Conservation (phyloP, 2,329 filamentous ascomycete genomes). For the Fusarium temperatum region DNA sequence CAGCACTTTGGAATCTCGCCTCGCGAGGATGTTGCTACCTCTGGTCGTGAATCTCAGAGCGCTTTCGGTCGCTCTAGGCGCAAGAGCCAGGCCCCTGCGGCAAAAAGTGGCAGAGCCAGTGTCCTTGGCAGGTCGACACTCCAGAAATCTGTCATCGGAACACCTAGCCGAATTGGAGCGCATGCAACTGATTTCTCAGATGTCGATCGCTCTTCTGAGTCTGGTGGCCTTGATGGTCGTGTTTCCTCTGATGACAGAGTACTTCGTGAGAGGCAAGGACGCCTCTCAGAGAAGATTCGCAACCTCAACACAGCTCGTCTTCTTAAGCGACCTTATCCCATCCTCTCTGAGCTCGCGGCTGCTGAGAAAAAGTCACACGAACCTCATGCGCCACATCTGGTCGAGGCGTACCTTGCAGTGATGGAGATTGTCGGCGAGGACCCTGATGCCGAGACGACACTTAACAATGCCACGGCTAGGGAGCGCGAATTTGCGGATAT, state of each 20-base stretch:
- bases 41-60: constrained; percentile 59
- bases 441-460: constrained; percentile 64
- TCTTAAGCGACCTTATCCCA: constrained; percentile 72
- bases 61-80: constrained; percentile 70
- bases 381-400: constrained; percentile 76
- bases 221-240: constrained; percentile 55
- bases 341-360: constrained; percentile 78
- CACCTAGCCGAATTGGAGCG: constrained; percentile 72
- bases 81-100: constrained; percentile 60
- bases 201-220: constrained; percentile 66
- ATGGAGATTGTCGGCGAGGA: constrained; percentile 81
- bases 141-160: constrained; percentile 87
- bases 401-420: constrained; percentile 84
- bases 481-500: constrained; percentile 80
- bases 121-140: constrained; percentile 69
- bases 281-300: constrained; percentile 81
- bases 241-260: constrained; percentile 74
- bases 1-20: constrained; percentile 91
- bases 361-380: constrained; percentile 77
- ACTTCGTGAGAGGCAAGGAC: constrained; percentile 83
- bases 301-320: constrained; percentile 78
- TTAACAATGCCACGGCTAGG: constrained; percentile 71
- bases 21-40: constrained; percentile 56
- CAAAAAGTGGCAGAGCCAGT: constrained; percentile 58
- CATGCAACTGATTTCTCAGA: constrained; percentile 75